phyloP scores from a whole-genome alignment of 306 rosid species.

The Purshia tridentata region DNA sequence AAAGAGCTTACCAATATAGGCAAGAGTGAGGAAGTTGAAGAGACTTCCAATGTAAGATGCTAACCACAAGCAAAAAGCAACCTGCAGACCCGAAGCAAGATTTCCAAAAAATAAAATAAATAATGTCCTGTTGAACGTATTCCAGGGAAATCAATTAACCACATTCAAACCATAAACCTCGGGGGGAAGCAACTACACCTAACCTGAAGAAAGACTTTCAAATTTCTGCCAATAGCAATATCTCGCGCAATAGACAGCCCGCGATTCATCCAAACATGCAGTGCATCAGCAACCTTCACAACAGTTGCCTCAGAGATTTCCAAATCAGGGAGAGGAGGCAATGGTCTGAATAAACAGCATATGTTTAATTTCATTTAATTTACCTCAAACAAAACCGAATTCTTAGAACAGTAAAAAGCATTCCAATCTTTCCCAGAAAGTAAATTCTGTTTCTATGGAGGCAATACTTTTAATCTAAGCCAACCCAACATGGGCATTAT shows the following conservation, averaged over 20 bases:
- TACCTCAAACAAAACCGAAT: conserved; percentile 17
- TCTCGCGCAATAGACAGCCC: conserved; percentile 66
- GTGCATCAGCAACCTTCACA: conserved; percentile 51
- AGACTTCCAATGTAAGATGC: conserved; percentile 69
- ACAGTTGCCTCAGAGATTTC: conserved; percentile 76
- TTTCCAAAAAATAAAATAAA: conserved; percentile 4
- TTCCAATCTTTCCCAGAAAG: background rate
- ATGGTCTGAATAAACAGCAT: conserved; percentile 59
- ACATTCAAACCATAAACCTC: background rate
- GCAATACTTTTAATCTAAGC: background rate
- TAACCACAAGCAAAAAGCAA: conserved; percentile 57
- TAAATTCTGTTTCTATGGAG: background rate
- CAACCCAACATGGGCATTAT: background rate
- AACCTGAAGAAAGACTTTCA: conserved; percentile 70
- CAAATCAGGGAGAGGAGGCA: conserved; percentile 94
- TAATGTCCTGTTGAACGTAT: background rate
- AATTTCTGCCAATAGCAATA: conserved; percentile 75
- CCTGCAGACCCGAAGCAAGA: conserved; percentile 44
- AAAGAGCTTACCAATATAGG: conserved; percentile 58
- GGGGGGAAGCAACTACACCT: background rate
- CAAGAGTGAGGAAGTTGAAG: conserved; percentile 70
- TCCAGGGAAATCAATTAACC: conserved; percentile 3
- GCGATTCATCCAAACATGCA: conserved; percentile 62
- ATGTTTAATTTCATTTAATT: conserved; percentile 11
- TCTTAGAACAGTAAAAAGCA: background rate